Evolutionary conservation across 1,284 basidiomycete species (phyloP).

Genomic region (Porodaedalea pini): DNA sequence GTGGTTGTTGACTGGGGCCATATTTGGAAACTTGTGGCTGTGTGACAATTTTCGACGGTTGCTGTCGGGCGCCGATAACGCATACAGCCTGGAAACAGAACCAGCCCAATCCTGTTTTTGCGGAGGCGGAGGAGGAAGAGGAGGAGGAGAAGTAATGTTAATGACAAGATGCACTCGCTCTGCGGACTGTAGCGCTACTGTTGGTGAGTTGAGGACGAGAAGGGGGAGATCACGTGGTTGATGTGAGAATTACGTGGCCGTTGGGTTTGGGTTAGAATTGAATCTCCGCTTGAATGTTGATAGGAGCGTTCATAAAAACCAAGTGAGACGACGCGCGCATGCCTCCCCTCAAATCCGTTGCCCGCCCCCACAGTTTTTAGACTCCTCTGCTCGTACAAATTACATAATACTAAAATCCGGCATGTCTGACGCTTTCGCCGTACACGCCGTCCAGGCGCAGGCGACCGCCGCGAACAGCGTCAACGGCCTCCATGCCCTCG

Average conservation of each 20-base stretch:
- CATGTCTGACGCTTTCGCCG: constrained; percentile 38
- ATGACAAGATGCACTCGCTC: no score
- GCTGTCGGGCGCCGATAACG: background rate
- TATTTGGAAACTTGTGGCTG: constrained; percentile 45
- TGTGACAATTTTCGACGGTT: constrained; percentile 52
- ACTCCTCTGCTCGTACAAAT: constrained; percentile 1
- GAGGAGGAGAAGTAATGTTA: constrained; percentile 39
- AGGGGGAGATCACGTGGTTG: constrained; percentile 3
- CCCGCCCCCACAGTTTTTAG: constrained; percentile 3
- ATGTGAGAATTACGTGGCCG: constrained; percentile 4
- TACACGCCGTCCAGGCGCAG: constrained; percentile 5
- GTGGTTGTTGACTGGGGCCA: constrained; percentile 26
- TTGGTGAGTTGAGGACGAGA: background rate
- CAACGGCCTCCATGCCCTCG: constrained; percentile 47
- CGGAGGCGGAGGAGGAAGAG: constrained; percentile 48
- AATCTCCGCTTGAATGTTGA: background rate
- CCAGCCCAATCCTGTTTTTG: constrained; percentile 79
- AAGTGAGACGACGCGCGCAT: background rate
- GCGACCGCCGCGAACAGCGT: constrained; percentile 47
- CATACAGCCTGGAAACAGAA: constrained; percentile 75
- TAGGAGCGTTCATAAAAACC: background rate
- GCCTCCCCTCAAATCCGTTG: constrained; percentile 4
- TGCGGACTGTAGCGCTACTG: no score
- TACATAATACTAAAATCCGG: constrained; percentile 40
- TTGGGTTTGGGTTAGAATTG: constrained; percentile 1